Evolutionary conservation across 345 rosid species (phyloP), one percentile per base, ranked within the genome.

Genomic region (Orychophragmus violaceus): DNA sequence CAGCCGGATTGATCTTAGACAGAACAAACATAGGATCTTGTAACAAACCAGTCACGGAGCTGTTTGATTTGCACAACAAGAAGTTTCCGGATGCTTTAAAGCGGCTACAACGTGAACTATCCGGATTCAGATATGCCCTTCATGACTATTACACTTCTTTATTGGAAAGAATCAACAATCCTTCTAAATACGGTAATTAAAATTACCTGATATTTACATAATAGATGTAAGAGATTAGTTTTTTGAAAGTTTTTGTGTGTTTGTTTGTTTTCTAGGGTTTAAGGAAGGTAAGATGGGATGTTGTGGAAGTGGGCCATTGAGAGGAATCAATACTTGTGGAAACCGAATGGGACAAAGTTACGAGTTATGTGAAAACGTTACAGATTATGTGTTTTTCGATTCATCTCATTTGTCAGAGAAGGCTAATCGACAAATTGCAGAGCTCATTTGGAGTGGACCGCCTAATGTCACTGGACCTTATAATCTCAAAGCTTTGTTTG

Each of bases 41-140:
- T 39, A 0, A 39, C 45, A 44, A 44, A 44, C 50, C 5, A 44
- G 12, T 18, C 16, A 48, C 32, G 2, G 62, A 39, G 12, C 37
- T 78, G 0, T 17, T 62, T 5, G 6, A 49, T 24, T n/a, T 74
- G 4, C 82, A 83, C 59, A 77, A 81, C 29, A 45, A 22, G 33
- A 76, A 59, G 48, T 64, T 39, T 4, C 44, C 44, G 5, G 44
- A 39, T 39, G 44, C 17, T n/a, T 39, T 78, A 10, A 39, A 42
- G 4, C 42, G 63, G 29, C 61, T 78, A n/a, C 23, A 78, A 45
- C 27, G 11, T 9, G 35, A 77, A 35, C 68, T 81, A 4, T n/a
- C n/a, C 2, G 80, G 84, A 25, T 77, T 81, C 27, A 71, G 25
- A 49, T 81, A 79, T 36, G 69, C 78, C 6, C 37, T 59, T 35